Base-by-base conservation (phyloP, 176 grass and related monocot genomes). In the Guadua angustifolia region DNA sequence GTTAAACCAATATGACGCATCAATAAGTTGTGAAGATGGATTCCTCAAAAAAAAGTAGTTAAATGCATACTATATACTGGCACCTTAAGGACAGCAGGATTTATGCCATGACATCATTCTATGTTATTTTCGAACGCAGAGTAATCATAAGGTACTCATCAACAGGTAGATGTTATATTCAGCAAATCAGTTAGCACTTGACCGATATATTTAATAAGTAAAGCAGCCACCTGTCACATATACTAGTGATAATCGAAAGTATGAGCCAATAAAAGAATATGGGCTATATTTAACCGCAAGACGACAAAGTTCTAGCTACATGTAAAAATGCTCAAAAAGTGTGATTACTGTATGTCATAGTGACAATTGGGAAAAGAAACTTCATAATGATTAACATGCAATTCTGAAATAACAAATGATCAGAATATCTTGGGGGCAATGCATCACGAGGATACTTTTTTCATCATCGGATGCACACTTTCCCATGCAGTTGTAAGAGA, bases 41-140 rank as follows among this genome's bases (percentile, higher is more conserved):
- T 69, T 68, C 81, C 40, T 80, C 2, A 7, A 84, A 80, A 78
- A 53, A 78, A 4, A 75, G 42, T n/a, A 33, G 16, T 57, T 78
- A 82, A 62, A 70, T 49, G 83, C 64, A 29, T 69, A 26, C 4
- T 53, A 80, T 63, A 78, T 75, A 24, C 69, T 59, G 21, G 43
- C 39, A 26, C 53, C 55, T 59, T 42, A 66, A 68, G 50, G 69
- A 22, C 16, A 80, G 57, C n/a, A 80, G 56, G 58, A 68, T 36
- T n/a, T 36, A 59, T 59, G 15, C 58, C 33, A 69, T 40, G 53
- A 51, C 6, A 86, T 71, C 73, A 50, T 61, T 42, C 56, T 17
- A 51, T 2, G 25, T 66, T 42, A 83, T 35, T 64, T 39, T 65
- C 3, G 14, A 77, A 83, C 62, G 29, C 39, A 77, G 22, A 67